phyloP scores from a whole-genome alignment of 73 alveolate species.

The Paraurostyla sp. region DNA sequence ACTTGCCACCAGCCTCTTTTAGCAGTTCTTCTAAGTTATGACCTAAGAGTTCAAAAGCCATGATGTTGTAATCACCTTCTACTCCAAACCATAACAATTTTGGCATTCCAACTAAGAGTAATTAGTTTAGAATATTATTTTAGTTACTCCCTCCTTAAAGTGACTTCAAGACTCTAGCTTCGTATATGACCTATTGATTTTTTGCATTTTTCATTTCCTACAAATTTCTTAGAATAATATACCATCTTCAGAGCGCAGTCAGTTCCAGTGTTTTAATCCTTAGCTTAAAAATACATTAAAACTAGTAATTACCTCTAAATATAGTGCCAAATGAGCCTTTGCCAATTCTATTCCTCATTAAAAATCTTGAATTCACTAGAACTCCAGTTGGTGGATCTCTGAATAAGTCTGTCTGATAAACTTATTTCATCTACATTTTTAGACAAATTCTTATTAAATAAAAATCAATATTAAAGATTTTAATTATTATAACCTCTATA shows the following conservation, averaged over 20 bases:
- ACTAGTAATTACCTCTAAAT: conserved; percentile 38
- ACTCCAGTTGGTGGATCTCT: conserved; percentile 52
- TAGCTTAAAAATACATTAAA: conserved; percentile 7
- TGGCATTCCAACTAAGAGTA: conserved; percentile 70
- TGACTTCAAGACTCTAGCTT: conserved; percentile 10
- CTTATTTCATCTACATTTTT: conserved; percentile 31
- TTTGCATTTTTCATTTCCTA: conserved; percentile 60
- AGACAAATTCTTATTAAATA: too few species aligned
- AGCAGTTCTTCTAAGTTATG: conserved; percentile 78
- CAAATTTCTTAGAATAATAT: neutral
- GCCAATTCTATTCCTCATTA: conserved; percentile 29
- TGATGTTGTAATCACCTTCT: conserved; percentile 46
- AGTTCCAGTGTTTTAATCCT: neutral
- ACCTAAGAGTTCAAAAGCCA: conserved; percentile 79
- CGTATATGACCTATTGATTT: conserved; percentile 10
- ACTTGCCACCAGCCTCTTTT: conserved; percentile 73
- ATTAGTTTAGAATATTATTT: neutral
- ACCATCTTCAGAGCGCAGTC: conserved; percentile 60
- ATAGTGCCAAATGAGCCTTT: conserved; percentile 59
- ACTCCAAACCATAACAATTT: conserved; percentile 73
- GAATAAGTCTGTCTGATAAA: conserved; percentile 39
- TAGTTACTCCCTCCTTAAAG: conserved; percentile 61
- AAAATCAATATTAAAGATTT: too few species aligned
- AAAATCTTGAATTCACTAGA: conserved; percentile 13
- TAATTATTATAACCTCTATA: too few species aligned